These are phyloP conservation scores for Trametes gibbosa DNA, from an alignment of 768 basidiomycete genomes.

Conservation along the genomic window DNA sequence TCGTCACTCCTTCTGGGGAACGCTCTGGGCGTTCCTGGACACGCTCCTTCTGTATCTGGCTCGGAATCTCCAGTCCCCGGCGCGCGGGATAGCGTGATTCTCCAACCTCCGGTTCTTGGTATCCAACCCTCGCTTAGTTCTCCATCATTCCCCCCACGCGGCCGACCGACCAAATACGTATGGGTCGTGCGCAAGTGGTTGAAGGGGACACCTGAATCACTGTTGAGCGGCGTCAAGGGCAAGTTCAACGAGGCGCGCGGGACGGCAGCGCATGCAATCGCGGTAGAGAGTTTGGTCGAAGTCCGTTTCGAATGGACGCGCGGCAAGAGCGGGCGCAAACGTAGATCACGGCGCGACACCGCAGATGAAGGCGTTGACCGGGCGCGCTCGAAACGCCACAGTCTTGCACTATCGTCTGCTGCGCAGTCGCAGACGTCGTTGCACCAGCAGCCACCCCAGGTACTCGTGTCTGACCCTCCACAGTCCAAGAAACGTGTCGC, in stretches of 20 bases:
- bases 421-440: conserved; percentile 22
- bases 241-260: conserved; percentile 32
- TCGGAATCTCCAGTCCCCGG: conserved; percentile 12
- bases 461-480: conserved; percentile 1
- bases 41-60: conserved; percentile 1
- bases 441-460: conserved; percentile 9
- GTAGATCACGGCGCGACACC: conserved; percentile 26
- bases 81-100: conserved; percentile 15
- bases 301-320: conserved; percentile 81
- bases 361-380: conserved; percentile 13
- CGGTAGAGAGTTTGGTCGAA: conserved; percentile 45
- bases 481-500: conserved; percentile 10
- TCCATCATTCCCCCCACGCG: conserved; percentile 36
- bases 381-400: conserved; percentile 11
- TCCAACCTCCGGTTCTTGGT: conserved; percentile 56
- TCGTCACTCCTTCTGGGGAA: conserved; percentile 9
- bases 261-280: conserved; percentile 3
- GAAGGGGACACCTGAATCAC: conserved; percentile 50
- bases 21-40: conserved; percentile 1
- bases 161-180: conserved; percentile 53
- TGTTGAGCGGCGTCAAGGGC: conserved; percentile 45
- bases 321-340: conserved; percentile 32
- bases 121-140: conserved; percentile 66
- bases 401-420: conserved; percentile 17
- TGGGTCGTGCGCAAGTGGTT: conserved; percentile 79